These are phyloP conservation scores for Cicer pinnatifidum DNA, from an alignment of 306 rosid genomes.

Conservation along the genomic window DNA sequence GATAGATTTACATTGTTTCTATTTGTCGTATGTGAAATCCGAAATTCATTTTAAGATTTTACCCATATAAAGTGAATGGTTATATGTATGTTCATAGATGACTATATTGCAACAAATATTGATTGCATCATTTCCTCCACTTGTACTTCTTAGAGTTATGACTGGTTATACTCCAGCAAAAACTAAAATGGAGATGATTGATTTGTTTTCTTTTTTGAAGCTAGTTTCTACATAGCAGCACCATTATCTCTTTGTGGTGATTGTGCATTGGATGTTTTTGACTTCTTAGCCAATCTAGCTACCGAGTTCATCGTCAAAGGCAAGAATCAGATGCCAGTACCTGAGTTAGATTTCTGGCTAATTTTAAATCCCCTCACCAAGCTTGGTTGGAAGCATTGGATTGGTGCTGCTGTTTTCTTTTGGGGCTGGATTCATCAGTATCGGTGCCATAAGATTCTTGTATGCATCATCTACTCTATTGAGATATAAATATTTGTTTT, in stretches of 20 bases:
- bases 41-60: constrained; percentile 12
- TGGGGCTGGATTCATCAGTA: constrained; percentile 93
- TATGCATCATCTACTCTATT: constrained; percentile 54
- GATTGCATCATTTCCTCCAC: constrained; percentile 13
- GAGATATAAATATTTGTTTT: constrained; percentile 35
- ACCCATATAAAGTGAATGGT: constrained; percentile 17
- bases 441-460: constrained; percentile 82
- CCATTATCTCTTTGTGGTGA: constrained; percentile 86
- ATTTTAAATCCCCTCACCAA: constrained; percentile 60
- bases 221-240: constrained; percentile 85
- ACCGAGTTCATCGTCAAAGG: constrained; percentile 74
- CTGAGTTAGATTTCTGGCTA: constrained; percentile 62
- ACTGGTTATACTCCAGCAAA: constrained; percentile 36
- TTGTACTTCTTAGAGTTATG: constrained; percentile 22
- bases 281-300: constrained; percentile 50
- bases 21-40: constrained; percentile 26
- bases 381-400: constrained; percentile 80
- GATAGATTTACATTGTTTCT: constrained; percentile 4
- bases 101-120: not conserved
- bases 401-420: constrained; percentile 68
- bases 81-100: constrained; percentile 3
- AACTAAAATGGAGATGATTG: constrained; percentile 43
- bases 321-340: constrained; percentile 60
- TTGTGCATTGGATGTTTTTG: constrained; percentile 60
- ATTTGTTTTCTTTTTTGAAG: constrained; percentile 52